A percentile compares a stretch with the other conserved stretches of the same genome.
phyloP scores from a whole-genome alignment of 371 early-diverging fungal genomes.

The Mucor racemosus region DNA sequence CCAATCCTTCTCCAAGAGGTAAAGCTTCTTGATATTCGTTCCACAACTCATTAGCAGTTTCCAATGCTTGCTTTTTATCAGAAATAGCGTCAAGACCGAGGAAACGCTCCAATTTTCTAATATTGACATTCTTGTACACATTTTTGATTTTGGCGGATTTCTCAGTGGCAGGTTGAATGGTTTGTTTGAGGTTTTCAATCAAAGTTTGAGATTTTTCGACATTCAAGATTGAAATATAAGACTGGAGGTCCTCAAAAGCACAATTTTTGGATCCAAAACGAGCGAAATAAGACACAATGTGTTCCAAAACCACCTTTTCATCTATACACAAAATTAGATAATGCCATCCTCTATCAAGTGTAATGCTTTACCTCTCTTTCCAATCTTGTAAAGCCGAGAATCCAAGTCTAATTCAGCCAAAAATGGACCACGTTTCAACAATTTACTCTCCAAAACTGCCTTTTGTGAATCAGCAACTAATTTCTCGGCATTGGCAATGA shows the following conservation, averaged over 20 bases:
- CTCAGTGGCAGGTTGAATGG: conserved; percentile 32
- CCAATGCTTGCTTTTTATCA: conserved; percentile 18
- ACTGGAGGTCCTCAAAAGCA: conserved; percentile 80
- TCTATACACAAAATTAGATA: conserved; percentile 24
- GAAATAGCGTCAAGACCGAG: conserved; percentile 39
- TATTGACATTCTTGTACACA: conserved; percentile 54
- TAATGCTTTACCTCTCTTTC: conserved; percentile 18
- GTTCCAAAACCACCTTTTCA: conserved; percentile 38
- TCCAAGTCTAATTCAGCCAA: conserved; percentile 77
- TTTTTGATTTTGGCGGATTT: conserved; percentile 41
- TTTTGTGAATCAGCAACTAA: conserved; percentile 46
- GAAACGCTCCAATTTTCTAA: conserved; percentile 60
- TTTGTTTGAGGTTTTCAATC: conserved; percentile 38
- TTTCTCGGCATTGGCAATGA: conserved; percentile 43
- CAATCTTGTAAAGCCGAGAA: conserved; percentile 40
- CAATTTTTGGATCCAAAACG: conserved; percentile 73
- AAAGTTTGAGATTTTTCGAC: conserved; percentile 35
- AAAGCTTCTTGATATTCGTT: conserved; percentile 60
- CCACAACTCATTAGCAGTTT: conserved; percentile 56
- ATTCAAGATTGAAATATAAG: conserved; percentile 56
- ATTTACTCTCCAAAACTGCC: conserved; percentile 39
- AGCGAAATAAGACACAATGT: conserved; percentile 64
- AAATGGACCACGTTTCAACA: conserved; percentile 71
- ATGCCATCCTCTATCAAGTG: not conserved
- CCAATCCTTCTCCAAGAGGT: conserved; percentile 68